Conservation (phyloP, 2,329 filamentous ascomycete genomes). For the Colletotrichum lindemuthianum region DNA sequence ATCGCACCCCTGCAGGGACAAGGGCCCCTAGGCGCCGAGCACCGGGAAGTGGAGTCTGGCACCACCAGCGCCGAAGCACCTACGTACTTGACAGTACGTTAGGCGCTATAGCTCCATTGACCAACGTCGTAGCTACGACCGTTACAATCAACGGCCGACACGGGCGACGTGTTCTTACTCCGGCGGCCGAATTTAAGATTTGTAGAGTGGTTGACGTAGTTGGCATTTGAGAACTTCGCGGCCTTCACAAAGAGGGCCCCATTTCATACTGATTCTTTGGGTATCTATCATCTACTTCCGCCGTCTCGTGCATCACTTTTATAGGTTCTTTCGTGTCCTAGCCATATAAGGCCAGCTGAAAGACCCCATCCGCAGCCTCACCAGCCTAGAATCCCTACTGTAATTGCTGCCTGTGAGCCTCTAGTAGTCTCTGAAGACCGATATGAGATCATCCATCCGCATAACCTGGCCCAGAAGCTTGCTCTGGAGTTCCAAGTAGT, state of each 20-base stretch:
- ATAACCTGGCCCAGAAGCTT: conserved; percentile 82
- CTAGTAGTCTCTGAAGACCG: conserved; percentile 78
- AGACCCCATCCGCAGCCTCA: neutral
- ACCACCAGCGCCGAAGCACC: conserved; percentile 19
- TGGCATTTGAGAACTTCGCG: neutral
- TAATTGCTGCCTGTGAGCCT: neutral
- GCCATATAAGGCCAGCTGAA: neutral
- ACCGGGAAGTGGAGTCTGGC: conserved; percentile 31
- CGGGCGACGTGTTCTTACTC: too few relatives aligned
- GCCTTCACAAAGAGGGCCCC: neutral
- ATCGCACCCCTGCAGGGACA: conserved; percentile 32
- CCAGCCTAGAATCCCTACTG: neutral
- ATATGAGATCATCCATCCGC: conserved; percentile 85
- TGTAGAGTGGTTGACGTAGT: too few relatives aligned
- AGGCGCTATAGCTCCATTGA: conserved; percentile 5
- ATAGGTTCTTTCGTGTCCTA: neutral
- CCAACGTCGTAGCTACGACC: conserved; percentile 6
- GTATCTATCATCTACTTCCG: conserved; percentile 29
- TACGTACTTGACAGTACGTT: conserved; percentile 5
- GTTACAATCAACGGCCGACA: neutral
- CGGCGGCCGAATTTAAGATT: too few relatives aligned
- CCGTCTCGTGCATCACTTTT: conserved; percentile 7
- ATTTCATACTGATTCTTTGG: conserved; percentile 21
- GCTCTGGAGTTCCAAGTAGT: conserved; percentile 72
- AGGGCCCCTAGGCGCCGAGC: conserved; percentile 25